phyloP scores from a whole-genome alignment of 2,329 filamentous ascomycete species.

The Stagonosporopsis tanaceti region DNA sequence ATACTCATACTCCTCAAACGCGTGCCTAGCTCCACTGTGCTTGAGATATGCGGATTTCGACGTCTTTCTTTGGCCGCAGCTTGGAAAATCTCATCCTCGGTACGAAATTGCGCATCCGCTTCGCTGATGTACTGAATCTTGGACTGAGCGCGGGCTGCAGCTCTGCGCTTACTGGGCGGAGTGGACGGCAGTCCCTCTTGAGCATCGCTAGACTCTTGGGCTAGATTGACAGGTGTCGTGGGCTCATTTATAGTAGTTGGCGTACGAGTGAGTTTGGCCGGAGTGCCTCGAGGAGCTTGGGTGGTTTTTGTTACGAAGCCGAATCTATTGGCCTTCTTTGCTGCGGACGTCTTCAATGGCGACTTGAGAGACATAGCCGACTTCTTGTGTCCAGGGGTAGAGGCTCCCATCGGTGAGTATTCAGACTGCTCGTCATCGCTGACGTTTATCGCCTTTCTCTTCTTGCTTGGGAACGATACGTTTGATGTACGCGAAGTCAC shows the following conservation, averaged over 20 bases:
- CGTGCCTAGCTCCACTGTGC: not conserved
- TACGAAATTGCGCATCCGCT: not conserved
- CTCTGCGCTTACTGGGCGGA: conserved; percentile 1
- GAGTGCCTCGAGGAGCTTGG: not conserved
- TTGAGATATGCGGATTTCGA: not conserved
- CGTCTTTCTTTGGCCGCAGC: not conserved
- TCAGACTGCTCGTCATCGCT: conserved; percentile 9
- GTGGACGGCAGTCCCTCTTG: not conserved
- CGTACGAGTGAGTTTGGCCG: not conserved
- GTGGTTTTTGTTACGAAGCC: conserved; percentile 14
- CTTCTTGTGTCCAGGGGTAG: not conserved
- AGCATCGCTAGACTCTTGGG: not conserved
- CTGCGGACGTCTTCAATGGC: not conserved
- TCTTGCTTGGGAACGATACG: not conserved
- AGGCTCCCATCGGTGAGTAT: not conserved
- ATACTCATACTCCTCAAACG: conserved; percentile 19
- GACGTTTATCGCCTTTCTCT: conserved; percentile 9
- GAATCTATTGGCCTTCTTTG: conserved; percentile 15
- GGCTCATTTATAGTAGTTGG: not conserved
- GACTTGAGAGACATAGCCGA: not conserved
- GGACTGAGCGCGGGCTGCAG: not conserved
- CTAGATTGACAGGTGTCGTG: not conserved
- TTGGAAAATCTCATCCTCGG: not conserved
- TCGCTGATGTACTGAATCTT: conserved; percentile 5
- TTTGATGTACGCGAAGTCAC: conserved; percentile 9